Base-by-base conservation (phyloP, 1,284 basidiomycete genomes). In the Naganishia sp. region DNA sequence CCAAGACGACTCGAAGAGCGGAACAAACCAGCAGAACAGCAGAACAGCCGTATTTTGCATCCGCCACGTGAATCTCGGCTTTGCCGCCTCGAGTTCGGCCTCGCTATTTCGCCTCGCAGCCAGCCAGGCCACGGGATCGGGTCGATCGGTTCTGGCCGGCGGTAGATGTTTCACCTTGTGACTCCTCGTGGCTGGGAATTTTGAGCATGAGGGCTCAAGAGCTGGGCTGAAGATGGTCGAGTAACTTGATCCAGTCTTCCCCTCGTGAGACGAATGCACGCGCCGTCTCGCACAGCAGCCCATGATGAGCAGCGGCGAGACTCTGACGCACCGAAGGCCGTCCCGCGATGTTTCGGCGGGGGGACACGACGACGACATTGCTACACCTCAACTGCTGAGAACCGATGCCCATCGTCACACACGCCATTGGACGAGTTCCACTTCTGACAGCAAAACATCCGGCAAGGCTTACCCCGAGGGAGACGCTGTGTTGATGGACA, bases 311-410 rank as follows among this genome's bases (percentile, higher is more conserved):
- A 42, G 39, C 43, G 45, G 18, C 35, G 35, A 21, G 4, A 17
- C 35, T 2, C 39, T 61, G 21, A 61, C 47, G n/a, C 47, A 43
- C 10, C 58, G 58, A 42, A 32, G 58, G 9, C 32, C 47, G 15
- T 61, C 58, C 6, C 47, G 15, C 21, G 47, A 61, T 4, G 25
- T 23, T 1, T 13, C n/a, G 18, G 35, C 13, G 52, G 18, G n/a
- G 10, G 18, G 52, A 13, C 32, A 54, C 13, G 31, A 41, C 13
- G 39, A 21, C n/a, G 32, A 35, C 2, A 35, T 35, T 18, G 32
- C 32, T 11, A 49, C 47, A 5, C 11, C 11, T 25, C n/a, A 6
- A 21, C 2, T 25, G 21, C 21, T 49, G 2, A 49, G 47, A 25
- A 21, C 7, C 2, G 7, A 41, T 21, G n/a, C 6, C 2, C 35